Percentiles rank a stretch among this genome's conserved stretches.
These are phyloP conservation scores for Gossypium lobatum DNA, from an alignment of 441 rosid species.

Conservation along the genomic window DNA sequence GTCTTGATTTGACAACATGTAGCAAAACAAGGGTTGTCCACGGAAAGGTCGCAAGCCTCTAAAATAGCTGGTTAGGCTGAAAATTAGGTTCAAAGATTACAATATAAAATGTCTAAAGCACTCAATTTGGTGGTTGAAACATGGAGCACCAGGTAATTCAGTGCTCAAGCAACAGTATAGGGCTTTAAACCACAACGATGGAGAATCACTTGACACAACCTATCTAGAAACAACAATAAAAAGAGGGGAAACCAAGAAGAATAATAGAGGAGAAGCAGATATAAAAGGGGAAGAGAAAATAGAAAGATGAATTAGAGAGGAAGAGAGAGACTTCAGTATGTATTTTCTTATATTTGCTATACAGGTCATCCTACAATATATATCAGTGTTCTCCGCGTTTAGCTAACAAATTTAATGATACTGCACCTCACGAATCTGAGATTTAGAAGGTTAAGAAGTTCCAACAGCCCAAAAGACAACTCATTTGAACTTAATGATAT, in stretches of 20 bases:
- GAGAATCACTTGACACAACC: not conserved
- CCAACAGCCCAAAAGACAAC: not conserved
- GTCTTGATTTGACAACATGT: not conserved
- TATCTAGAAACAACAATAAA: no score
- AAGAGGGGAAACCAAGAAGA: no score
- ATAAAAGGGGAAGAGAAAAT: no score
- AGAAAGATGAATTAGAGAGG: no score
- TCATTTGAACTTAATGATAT: not conserved
- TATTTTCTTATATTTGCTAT: no score
- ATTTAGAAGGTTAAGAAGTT: no score
- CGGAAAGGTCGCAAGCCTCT: not conserved
- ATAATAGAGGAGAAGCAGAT: no score
- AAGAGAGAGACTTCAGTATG: no score
- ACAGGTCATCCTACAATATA: no score
- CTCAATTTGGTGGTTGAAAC: conserved; percentile 3
- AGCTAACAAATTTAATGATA: no score
- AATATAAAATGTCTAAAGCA: not conserved
- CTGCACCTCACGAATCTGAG: no score
- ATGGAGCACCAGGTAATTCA: not conserved
- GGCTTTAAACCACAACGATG: not conserved
- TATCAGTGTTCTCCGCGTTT: no score
- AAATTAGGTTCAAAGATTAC: not conserved
- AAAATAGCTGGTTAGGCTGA: not conserved
- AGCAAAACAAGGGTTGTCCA: not conserved
- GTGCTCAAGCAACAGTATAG: not conserved